Evolutionary conservation across 257 asterid genomes (phyloP), one percentile per base, ranked within the genome.

Genomic region (Primulina eburnea): DNA sequence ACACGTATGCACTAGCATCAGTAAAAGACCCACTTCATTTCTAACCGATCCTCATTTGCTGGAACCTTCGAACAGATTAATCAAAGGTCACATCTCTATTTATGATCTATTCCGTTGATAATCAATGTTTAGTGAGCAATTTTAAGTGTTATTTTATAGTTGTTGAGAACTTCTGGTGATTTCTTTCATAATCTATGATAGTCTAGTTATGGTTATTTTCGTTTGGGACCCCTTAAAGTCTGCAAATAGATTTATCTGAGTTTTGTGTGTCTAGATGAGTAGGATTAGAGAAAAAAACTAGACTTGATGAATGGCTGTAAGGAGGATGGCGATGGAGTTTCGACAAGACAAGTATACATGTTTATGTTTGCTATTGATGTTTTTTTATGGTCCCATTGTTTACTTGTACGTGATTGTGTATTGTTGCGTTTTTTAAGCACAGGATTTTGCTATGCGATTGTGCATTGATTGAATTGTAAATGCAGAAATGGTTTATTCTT

Each of bases 401-500:
- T 20, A 1, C 40, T 26, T 57, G 69, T 62, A 38, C 8, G 14
- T 78, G 60, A 71, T 67, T 53, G 64, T 9, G 8, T 68, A 26
- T 76, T 69, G 38, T 50, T 64, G 71, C 47, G 63, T 57, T 67
- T 77, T 24, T 53, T 71, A 12, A 64, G 67, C 77, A 21, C 92
- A 90, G 95, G 5, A 32, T 32, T 32, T 32, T 32, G 34, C 34
- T 32, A 32, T 56, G 63, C 76, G 60, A 65, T 67, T 53, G 61
- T 9, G 8, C 65, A 32, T 76, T 69, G 38, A 50, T 64, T 73
- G 60, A 65, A 60, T 67, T 77, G 53, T 71, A 12, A 60, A 71
- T 78, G 29, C 95, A 90, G 96, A 70, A 43, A 83, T 72, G 73
- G 53, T 59, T 35, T 69, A 60, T 69, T 69, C 82, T 47, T 80